Percentiles rank a stretch among this genome's conserved stretches.
Evolutionary conservation across 345 rosid species (phyloP).

Genomic region (Viola odorata): DNA sequence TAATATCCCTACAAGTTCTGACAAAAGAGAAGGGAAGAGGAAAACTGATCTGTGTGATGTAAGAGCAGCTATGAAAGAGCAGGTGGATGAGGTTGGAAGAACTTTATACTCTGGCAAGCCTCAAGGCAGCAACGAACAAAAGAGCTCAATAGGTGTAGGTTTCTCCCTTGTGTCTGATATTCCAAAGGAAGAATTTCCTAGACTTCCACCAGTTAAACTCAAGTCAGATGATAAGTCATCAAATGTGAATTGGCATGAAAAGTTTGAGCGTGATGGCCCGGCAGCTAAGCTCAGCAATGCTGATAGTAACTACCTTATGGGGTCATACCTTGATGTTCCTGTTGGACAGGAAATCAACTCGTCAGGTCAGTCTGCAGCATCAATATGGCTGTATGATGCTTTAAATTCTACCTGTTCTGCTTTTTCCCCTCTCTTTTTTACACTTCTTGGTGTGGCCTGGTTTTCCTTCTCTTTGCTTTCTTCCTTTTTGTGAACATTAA

Average conservation of each 20-base stretch:
- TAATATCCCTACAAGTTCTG: slow-evolving; percentile 28
- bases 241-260: slow-evolving; percentile 77
- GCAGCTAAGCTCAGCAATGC: slow-evolving; percentile 45
- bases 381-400: not conserved
- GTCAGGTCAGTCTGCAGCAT: slow-evolving; percentile 58
- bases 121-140: slow-evolving; percentile 47
- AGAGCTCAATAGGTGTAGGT: slow-evolving; percentile 35
- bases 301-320: slow-evolving; percentile 68
- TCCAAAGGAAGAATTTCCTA: slow-evolving; percentile 78
- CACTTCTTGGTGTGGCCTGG: not conserved
- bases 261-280: slow-evolving; percentile 63
- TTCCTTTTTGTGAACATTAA: too few relatives aligned
- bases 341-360: slow-evolving; percentile 86
- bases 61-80: slow-evolving; percentile 66
- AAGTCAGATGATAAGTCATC: slow-evolving; percentile 84
- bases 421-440: not conserved
- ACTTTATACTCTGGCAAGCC: slow-evolving; percentile 64
- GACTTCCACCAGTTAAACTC: slow-evolving; percentile 94
- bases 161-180: slow-evolving; percentile 54
- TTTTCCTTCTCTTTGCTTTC: too few relatives aligned
- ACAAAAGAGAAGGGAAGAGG: slow-evolving; percentile 67
- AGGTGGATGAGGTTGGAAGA: slow-evolving; percentile 89
- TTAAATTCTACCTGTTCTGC: not conserved
- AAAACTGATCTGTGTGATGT: slow-evolving; percentile 44
- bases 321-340: slow-evolving; percentile 90